Evolutionary conservation across 768 basidiomycete species (phyloP).

Genomic region (Boletus pseudopeckii): DNA sequence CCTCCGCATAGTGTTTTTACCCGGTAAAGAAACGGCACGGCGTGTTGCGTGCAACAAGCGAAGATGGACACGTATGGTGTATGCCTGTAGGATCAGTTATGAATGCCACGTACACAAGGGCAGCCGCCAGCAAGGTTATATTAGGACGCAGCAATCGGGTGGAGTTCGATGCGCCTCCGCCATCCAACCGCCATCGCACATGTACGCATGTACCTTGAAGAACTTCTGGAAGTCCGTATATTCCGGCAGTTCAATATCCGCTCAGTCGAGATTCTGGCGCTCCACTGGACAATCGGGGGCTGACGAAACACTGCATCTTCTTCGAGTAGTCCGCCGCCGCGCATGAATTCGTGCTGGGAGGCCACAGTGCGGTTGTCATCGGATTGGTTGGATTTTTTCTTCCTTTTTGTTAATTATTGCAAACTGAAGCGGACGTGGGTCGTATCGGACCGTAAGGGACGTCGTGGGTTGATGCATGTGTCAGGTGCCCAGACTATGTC

Average conservation of each 20-base stretch:
- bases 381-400: background rate
- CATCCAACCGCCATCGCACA: conserved; percentile 15
- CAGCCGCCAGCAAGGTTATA: conserved; percentile 7
- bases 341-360: conserved; percentile 6
- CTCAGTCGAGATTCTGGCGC: conserved; percentile 31
- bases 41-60: conserved; percentile 19
- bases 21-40: conserved; percentile 11
- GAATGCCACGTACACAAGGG: conserved; percentile 22
- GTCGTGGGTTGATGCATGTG: conserved; percentile 18
- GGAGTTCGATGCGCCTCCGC: conserved; percentile 18
- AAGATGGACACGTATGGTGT: conserved; percentile 11
- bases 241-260: conserved; percentile 31
- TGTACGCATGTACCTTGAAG: conserved; percentile 14
- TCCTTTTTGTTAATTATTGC: background rate
- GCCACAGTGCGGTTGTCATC: conserved; percentile 8
- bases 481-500: conserved; percentile 10
- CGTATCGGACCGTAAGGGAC: conserved; percentile 9
- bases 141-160: conserved; percentile 13
- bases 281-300: conserved; percentile 14
- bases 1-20: conserved; percentile 1
- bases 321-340: conserved; percentile 15
- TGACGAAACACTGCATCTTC: conserved; percentile 12
- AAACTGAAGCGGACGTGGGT: background rate
- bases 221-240: conserved; percentile 27
- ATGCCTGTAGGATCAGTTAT: conserved; percentile 18